phyloP scores from a whole-genome alignment of 805 yeast genomes.

The Komagataella pseudopastoris region DNA sequence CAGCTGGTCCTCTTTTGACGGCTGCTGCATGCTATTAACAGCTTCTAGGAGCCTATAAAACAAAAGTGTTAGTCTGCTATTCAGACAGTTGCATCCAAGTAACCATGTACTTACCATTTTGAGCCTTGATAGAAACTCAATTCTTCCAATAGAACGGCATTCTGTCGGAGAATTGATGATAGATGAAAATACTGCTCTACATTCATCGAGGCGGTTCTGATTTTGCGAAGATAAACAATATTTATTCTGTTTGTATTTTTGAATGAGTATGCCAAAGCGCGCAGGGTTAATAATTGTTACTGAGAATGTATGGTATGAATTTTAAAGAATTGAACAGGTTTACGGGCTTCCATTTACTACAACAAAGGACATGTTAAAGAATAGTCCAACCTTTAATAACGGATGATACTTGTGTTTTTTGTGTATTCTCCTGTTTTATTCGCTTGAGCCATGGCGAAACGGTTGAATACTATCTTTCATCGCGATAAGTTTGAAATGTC shows the following conservation, averaged over 20 bases:
- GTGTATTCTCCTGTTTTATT: too few species aligned
- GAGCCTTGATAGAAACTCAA: conserved; percentile 57
- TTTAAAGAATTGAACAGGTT: too few species aligned
- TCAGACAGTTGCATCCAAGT: not conserved
- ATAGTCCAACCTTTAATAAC: too few species aligned
- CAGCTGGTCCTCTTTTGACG: conserved; percentile 3
- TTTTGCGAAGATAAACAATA: too few species aligned
- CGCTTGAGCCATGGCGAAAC: too few species aligned
- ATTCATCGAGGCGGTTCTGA: conserved; percentile 10
- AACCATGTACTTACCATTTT: conserved; percentile 42
- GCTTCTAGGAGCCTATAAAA: not conserved
- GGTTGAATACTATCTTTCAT: too few species aligned
- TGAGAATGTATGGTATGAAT: too few species aligned
- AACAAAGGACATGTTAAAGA: too few species aligned
- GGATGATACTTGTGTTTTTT: too few species aligned
- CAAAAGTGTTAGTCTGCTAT: conserved; percentile 1
- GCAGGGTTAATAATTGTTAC: not conserved
- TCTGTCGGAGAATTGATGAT: conserved; percentile 18
- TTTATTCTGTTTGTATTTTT: not conserved
- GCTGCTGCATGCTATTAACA: conserved; percentile 5
- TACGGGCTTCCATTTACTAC: too few species aligned
- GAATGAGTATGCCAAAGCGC: not conserved
- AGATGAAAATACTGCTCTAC: conserved; percentile 14
- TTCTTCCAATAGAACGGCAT: conserved; percentile 32
- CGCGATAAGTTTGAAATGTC: too few species aligned